These are phyloP conservation scores for Warburgia ugandensis DNA, from an alignment of 164 flowering plant species.

Conservation along the genomic window DNA sequence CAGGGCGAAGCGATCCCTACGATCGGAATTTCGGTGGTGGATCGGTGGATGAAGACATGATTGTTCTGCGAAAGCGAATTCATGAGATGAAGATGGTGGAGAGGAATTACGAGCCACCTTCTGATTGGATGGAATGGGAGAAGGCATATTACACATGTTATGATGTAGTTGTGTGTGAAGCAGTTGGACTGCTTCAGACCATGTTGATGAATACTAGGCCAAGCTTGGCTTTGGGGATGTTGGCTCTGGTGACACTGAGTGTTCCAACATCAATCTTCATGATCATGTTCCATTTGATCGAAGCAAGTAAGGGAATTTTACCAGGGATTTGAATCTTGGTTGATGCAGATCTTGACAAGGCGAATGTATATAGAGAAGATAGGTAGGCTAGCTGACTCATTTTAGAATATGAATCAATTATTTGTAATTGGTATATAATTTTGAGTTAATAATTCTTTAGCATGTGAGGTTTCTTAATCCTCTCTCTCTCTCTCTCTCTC, in stretches of 20 bases:
- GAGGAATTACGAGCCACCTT: slow-evolving; percentile 32
- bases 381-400: no score
- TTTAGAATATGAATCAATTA: no score
- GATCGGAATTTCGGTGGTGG: slow-evolving; percentile 5
- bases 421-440: no score
- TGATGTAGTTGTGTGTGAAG: slow-evolving; percentile 30
- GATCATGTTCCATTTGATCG: slow-evolving; percentile 18
- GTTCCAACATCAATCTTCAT: slow-evolving; percentile 25
- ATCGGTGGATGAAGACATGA: slow-evolving; percentile 7
- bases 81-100: slow-evolving; percentile 34
- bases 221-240: slow-evolving; percentile 33
- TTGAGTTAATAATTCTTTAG: no score
- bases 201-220: slow-evolving; percentile 54
- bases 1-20: background rate
- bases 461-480: no score
- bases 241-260: slow-evolving; percentile 24
- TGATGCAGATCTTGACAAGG: no score
- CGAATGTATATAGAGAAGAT: no score
- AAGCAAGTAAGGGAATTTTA: slow-evolving; percentile 3
- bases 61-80: slow-evolving; percentile 8
- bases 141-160: slow-evolving; percentile 29
- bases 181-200: slow-evolving; percentile 34
- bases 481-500: no score
- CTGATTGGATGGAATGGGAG: slow-evolving; percentile 60
- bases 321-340: no score